phyloP scores from a whole-genome alignment of 176 grass and related monocot genomes.

The Triticum aestivum region IWGSC_CS_RefSeq_v2.1 NC_057801.1:674029900-674030399 shows the following conservation, averaged over 20 bases:
- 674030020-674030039: neutral
- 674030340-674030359: neutral
- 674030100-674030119: neutral
- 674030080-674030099: neutral
- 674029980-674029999: too few species aligned
- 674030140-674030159: neutral
- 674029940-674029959: neutral
- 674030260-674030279: neutral
- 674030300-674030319: slow-evolving; percentile 4
- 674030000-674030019: neutral
- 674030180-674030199: neutral
- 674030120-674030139: neutral
- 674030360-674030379: neutral
- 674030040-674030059: neutral
- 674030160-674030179: neutral
- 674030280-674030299: neutral
- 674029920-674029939: neutral
- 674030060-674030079: neutral
- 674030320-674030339: neutral
- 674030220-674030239: neutral
- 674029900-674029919: neutral
- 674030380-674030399: neutral
- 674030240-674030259: neutral
- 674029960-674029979: neutral
- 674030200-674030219: neutral